Conservation (phyloP, 2,329 filamentous ascomycete species). For the Trichophyton rubrum region DNA sequence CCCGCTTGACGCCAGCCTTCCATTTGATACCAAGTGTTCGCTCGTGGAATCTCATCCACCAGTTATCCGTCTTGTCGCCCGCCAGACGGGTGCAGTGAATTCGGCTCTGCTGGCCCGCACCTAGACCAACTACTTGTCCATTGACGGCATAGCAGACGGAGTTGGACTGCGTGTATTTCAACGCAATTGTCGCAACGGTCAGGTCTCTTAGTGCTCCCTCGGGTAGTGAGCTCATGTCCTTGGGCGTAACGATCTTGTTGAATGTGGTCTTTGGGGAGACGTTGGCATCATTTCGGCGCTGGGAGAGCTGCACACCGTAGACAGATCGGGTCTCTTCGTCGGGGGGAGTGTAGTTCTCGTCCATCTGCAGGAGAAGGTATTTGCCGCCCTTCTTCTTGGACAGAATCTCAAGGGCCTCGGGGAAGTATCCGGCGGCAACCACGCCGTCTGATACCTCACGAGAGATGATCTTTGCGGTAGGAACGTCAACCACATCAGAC, state of each 20-base stretch:
- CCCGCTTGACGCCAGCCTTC: conserved; percentile 93
- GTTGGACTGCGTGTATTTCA: conserved; percentile 99
- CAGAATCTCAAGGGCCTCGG: conserved; percentile 77
- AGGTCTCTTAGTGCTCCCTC: conserved; percentile 78
- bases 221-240: conserved; percentile 58
- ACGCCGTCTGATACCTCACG: conserved; percentile 97
- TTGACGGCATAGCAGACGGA: conserved; percentile 95
- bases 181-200: conserved; percentile 86
- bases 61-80: conserved; percentile 97
- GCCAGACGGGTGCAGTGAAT: conserved; percentile 98
- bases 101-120: conserved; percentile 90
- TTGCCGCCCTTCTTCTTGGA: conserved; percentile 97
- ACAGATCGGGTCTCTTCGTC: conserved; percentile 69
- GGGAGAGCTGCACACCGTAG: conserved; percentile 76
- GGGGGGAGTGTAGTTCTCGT: conserved; percentile 69
- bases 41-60: conserved; percentile 98
- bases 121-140: conserved; percentile 85
- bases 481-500: conserved; percentile 77
- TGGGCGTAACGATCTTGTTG: conserved; percentile 71
- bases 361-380: conserved; percentile 92
- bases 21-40: conserved; percentile 79
- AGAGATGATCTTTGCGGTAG: conserved; percentile 94
- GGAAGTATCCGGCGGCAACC: conserved; percentile 76
- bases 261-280: conserved; percentile 75
- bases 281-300: conserved; percentile 83